Percentiles rank a stretch among this genome's conserved stretches.
phyloP scores from a whole-genome alignment of 1,284 basidiomycete genomes.

The Rugiboletus extremiorientalis region DNA sequence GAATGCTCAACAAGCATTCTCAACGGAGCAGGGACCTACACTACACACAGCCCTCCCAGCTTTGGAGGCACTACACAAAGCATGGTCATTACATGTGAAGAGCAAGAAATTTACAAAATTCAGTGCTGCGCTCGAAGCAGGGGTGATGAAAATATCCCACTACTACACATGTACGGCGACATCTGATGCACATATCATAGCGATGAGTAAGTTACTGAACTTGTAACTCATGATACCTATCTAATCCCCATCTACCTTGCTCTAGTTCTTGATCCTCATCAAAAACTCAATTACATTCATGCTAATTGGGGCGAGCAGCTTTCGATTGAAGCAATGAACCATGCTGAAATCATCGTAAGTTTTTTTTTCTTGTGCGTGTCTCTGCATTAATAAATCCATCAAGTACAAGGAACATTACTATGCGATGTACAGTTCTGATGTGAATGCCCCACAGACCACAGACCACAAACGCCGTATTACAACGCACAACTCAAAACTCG shows the following conservation, averaged over 20 bases:
- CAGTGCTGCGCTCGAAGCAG: conserved; percentile 19
- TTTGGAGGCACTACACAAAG: conserved; percentile 26
- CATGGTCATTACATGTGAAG: conserved; percentile 11
- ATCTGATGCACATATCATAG: conserved; percentile 14
- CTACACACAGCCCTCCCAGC: conserved; percentile 18
- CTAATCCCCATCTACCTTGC: conserved; percentile 5
- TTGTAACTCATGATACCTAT: conserved; percentile 24
- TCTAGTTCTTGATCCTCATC: conserved; percentile 12
- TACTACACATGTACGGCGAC: conserved; percentile 20
- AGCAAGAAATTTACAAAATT: conserved; percentile 18
- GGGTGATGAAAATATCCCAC: conserved; percentile 24
- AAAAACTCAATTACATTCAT: conserved; percentile 22
- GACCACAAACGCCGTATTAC: not conserved
- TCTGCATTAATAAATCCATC: not conserved
- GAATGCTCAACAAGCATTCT: conserved; percentile 17
- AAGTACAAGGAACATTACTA: conserved; percentile 8
- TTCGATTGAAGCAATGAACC: not conserved
- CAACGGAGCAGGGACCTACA: not conserved
- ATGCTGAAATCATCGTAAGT: conserved; percentile 9
- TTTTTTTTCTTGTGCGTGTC: not conserved
- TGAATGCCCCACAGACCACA: not conserved
- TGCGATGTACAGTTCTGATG: not conserved
- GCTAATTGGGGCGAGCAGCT: conserved; percentile 10
- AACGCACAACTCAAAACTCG: not conserved
- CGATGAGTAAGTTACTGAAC: conserved; percentile 22